Evolutionary conservation across 1,284 basidiomycete species (phyloP).

Genomic region (Earliella scabrosa): DNA sequence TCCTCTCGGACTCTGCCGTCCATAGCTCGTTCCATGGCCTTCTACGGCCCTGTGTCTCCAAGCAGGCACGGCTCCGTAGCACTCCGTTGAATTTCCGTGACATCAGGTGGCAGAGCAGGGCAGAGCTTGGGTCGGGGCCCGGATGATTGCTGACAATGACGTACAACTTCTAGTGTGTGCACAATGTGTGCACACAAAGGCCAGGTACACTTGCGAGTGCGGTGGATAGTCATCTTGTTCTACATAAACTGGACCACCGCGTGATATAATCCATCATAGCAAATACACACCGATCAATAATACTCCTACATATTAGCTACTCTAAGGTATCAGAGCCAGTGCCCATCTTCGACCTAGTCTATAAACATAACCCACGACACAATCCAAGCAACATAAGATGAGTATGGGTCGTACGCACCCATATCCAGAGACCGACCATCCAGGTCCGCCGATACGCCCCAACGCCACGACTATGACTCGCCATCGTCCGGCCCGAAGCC

Average conservation of each 20-base stretch:
- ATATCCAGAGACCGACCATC: no score
- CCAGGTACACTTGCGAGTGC: no score
- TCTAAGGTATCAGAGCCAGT: background rate
- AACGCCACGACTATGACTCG: slow-evolving; percentile 37
- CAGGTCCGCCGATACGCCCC: no score
- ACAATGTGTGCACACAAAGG: no score
- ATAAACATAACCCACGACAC: background rate
- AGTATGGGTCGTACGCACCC: no score
- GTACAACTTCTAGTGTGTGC: no score
- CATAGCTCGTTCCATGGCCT: background rate
- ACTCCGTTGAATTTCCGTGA: background rate
- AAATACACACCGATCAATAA: slow-evolving; percentile 11
- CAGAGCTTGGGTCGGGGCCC: no score
- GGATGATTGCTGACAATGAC: no score
- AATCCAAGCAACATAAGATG: background rate
- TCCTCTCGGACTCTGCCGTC: background rate
- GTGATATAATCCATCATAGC: no score
- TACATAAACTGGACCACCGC: no score
- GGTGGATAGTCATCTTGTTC: no score
- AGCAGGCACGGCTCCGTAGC: background rate
- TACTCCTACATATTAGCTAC: slow-evolving; percentile 20
- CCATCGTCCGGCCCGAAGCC: slow-evolving; percentile 73
- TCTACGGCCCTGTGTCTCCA: background rate
- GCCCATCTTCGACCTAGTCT: slow-evolving; percentile 1
- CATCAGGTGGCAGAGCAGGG: background rate